A percentile compares a stretch with the other conserved stretches of the same genome.
Conservation (phyloP, 306 rosid genomes). For the Vachellia pachyceras region DNA sequence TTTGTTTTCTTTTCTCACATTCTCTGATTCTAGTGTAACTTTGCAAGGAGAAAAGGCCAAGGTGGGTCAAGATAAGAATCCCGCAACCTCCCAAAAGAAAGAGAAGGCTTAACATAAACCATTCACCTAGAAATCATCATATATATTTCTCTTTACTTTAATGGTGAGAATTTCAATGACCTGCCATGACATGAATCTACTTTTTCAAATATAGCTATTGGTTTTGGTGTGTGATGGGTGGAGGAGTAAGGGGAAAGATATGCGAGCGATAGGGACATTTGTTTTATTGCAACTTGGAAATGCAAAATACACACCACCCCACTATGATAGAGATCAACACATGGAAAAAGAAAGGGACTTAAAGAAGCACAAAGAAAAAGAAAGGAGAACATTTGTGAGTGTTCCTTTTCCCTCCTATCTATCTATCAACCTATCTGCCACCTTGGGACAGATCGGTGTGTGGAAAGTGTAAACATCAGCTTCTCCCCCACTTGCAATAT, state of each 20-base stretch:
- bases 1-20: constrained; percentile 34
- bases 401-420: not conserved
- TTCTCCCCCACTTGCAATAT: constrained; percentile 1
- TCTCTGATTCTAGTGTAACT: constrained; percentile 53
- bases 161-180: constrained; percentile 53
- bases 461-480: constrained; percentile 18
- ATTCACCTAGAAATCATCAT: constrained; percentile 52
- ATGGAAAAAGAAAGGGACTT: not conserved
- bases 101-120: constrained; percentile 45
- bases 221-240: constrained; percentile 41
- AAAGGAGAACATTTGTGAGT: constrained; percentile 24
- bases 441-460: constrained; percentile 10
- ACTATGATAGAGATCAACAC: constrained; percentile 4
- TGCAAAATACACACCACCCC: constrained; percentile 38
- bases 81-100: constrained; percentile 51
- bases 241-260: constrained; percentile 52
- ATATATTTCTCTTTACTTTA: constrained; percentile 39
- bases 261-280: constrained; percentile 28
- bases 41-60: constrained; percentile 52
- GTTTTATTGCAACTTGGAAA: constrained; percentile 46
- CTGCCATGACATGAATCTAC: constrained; percentile 30
- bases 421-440: too few relatives aligned
- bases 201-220: not conserved
- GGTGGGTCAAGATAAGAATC: constrained; percentile 71
- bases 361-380: constrained; percentile 12